These are phyloP conservation scores for Rhinocladiella mackenziei DNA, from an alignment of 2,329 filamentous ascomycete species.

Conservation along the genomic window DNA sequence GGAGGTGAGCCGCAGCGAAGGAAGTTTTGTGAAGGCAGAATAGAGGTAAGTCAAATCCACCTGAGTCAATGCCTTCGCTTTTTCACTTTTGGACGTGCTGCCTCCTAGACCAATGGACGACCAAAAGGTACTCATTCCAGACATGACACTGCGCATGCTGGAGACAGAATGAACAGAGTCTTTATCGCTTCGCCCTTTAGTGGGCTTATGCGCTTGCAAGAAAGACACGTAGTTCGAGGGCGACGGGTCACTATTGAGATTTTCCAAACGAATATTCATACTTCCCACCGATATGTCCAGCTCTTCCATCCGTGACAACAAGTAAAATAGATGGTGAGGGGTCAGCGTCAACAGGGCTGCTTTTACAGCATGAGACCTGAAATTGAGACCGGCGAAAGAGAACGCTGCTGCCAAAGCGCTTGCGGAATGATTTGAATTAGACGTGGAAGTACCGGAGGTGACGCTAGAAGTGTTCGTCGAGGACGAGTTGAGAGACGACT, in stretches of 20 bases:
- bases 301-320: constrained; percentile 92
- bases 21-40: constrained; percentile 97
- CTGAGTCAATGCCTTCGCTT: constrained; percentile 79
- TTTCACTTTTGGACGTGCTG: constrained; percentile 76
- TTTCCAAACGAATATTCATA: constrained; percentile 94
- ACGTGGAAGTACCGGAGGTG: constrained; percentile 53
- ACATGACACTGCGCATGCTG: constrained; percentile 95
- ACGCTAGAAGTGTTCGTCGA: constrained; percentile 56
- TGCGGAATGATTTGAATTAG: constrained; percentile 60
- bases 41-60: constrained; percentile 93
- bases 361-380: constrained; percentile 80
- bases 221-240: constrained; percentile 96
- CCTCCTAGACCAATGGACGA: constrained; percentile 78
- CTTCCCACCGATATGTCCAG: constrained; percentile 84
- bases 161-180: constrained; percentile 94
- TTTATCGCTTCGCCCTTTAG: constrained; percentile 75
- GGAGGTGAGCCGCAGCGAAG: constrained; percentile 81
- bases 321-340: constrained; percentile 93
- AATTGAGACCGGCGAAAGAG: constrained; percentile 78
- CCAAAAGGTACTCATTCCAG: constrained; percentile 91
- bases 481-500: constrained; percentile 60
- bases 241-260: constrained; percentile 80
- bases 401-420: constrained; percentile 75
- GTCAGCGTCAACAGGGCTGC: constrained; percentile 89
- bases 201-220: constrained; percentile 64